Percentiles rank a stretch among this genome's conserved stretches.
Evolutionary conservation across 2,329 filamentous ascomycete genomes (phyloP).

Genomic region (Coniochaeta ligniaria): DNA sequence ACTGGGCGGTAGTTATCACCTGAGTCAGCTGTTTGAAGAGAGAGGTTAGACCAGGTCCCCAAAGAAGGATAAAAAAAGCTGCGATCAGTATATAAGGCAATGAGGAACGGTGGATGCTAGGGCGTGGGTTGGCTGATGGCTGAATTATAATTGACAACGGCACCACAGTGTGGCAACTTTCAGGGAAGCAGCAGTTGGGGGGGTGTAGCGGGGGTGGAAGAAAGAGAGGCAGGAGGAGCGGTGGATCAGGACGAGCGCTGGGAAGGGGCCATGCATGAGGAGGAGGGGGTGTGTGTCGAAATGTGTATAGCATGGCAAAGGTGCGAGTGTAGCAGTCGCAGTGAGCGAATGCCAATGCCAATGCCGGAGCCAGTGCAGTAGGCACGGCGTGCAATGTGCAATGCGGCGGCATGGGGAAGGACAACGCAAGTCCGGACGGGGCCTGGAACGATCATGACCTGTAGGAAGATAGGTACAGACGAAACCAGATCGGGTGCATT

Average conservation of each 20-base stretch:
- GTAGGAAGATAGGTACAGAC: neutral
- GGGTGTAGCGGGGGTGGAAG: constrained; percentile 5
- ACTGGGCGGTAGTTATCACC: constrained; percentile 56
- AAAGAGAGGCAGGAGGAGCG: constrained; percentile 1
- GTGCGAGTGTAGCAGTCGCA: constrained; percentile 2
- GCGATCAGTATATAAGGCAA: constrained; percentile 15
- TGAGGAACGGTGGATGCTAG: constrained; percentile 11
- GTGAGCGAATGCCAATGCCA: neutral
- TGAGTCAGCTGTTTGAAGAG: constrained; percentile 42
- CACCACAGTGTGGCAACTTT: constrained; percentile 15
- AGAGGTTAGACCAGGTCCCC: constrained; percentile 29
- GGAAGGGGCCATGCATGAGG: constrained; percentile 24
- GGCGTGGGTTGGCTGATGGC: constrained; percentile 7
- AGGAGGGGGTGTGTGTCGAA: constrained; percentile 26
- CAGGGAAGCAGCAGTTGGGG: constrained; percentile 5
- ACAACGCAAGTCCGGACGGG: constrained; percentile 9
- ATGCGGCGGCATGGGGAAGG: neutral
- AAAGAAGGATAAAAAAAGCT: constrained; percentile 15
- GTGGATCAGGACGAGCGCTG: constrained; percentile 14
- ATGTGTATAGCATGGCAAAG: neutral
- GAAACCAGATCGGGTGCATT: neutral
- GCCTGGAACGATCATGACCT: neutral
- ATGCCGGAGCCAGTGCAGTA: neutral
- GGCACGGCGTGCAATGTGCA: neutral
- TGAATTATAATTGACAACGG: constrained; percentile 13